Base-by-base conservation (phyloP, 495 filamentous ascomycete genomes). In the Penicillium ucsense region DNA sequence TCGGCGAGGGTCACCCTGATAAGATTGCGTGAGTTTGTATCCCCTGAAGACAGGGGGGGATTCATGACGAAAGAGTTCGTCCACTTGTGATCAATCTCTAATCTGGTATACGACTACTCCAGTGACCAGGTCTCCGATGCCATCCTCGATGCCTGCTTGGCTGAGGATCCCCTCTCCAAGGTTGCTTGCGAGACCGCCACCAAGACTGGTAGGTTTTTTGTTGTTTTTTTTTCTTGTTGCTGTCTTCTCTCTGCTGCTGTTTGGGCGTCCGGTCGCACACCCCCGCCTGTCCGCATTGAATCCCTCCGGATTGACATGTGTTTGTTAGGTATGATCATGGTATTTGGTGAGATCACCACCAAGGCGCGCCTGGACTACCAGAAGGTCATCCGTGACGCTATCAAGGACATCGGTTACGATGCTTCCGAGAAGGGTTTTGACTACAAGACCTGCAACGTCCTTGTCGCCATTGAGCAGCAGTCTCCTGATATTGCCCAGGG, bases 371-470 rank as follows among this genome's bases (percentile, higher is more conserved):
- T 96, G 54, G 92, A 98, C 78, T 98, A 95, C 82, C 92, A 98
- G 73, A 95, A 88, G 77, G 79, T 97, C 61, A 88, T 98, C 71
- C 92, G 92, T 71, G 73, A 77, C 57, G 81, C 91, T 62, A 91
- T 98, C 81, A 89, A 95, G 81, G 92, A 94, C 57, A 98, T 98
- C 62, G 92, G 92, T 55, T 98, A 97, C 67, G 92, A 98, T 76
- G 78, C 82, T 67, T 96, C 91, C 45, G 80, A 81, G 63, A 98
- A 98, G 81, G 92, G 92, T 38, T 98, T 98, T 77, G 92, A 98
- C 76, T 95, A 95, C 86, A 97, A 97, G 84, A 98, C 92, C 58
- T 90, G 86, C 79, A 97, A 96, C 77, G 82, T 98, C 59, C 78
- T 97, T 55, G 90, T 96, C 59, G 92, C 91, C 76, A 96, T 98